Percentiles rank a stretch among this genome's conserved stretches.
Evolutionary conservation across 2,329 filamentous ascomycete species (phyloP).

Genomic region (Trichoderma atroviride): DNA sequence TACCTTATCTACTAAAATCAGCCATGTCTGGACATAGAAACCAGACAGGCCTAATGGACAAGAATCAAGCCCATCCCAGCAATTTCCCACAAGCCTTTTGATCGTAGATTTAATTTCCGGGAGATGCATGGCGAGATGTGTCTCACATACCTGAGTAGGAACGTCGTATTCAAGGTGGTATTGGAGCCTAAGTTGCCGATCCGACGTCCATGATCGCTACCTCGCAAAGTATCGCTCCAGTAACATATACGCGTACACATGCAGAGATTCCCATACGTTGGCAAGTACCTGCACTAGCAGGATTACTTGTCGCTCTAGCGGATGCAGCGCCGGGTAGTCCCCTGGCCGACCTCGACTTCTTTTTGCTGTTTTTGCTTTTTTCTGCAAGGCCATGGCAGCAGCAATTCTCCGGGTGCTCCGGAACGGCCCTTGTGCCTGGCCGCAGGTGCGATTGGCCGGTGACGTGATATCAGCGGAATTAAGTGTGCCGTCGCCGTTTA

Average conservation of each 20-base stretch:
- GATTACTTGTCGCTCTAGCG: background rate
- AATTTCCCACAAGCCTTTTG: background rate
- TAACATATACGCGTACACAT: slow-evolving; percentile 5
- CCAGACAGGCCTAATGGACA: background rate
- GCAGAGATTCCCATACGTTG: background rate
- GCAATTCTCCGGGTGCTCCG: slow-evolving; percentile 16
- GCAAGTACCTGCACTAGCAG: slow-evolving; percentile 1
- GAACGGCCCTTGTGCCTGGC: slow-evolving; percentile 4
- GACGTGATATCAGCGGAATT: background rate
- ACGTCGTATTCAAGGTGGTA: background rate
- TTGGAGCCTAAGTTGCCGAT: background rate
- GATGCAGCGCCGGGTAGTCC: slow-evolving; percentile 8
- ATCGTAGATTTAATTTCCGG: background rate
- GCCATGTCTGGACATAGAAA: background rate
- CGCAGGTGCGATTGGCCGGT: slow-evolving; percentile 16
- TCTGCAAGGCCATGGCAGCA: background rate
- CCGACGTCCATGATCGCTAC: background rate
- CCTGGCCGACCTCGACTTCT: background rate
- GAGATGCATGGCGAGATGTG: background rate
- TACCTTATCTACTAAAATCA: background rate
- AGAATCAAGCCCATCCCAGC: background rate
- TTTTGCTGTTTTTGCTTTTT: background rate
- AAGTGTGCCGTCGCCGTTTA: background rate
- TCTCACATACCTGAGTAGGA: background rate
- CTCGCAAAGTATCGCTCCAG: background rate